Conservation (phyloP, 2,329 filamentous ascomycete genomes). For the Paecilomyces sp. region DNA sequence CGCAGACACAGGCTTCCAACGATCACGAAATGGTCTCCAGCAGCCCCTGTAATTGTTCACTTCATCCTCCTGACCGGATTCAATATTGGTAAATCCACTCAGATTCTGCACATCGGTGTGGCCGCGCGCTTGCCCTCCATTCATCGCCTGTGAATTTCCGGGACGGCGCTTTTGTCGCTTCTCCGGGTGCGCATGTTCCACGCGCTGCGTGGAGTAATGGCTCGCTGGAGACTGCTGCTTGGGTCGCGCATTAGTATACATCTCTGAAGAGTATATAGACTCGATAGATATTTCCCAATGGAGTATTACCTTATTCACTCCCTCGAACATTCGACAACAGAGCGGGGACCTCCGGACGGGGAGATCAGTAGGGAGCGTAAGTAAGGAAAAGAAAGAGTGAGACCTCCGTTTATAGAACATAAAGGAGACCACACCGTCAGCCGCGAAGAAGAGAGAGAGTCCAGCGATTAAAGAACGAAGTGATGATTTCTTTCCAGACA, state of each 20-base stretch:
- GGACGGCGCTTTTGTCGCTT: slow-evolving; percentile 1
- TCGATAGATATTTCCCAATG: not conserved
- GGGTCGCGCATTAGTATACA: not conserved
- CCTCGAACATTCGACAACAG: slow-evolving; percentile 8
- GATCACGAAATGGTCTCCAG: slow-evolving; percentile 14
- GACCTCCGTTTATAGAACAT: not conserved
- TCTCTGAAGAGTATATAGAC: not conserved
- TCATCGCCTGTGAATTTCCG: not conserved
- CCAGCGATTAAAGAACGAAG: not conserved
- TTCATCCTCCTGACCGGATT: not conserved
- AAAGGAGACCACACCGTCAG: not conserved
- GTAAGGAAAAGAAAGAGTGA: slow-evolving; percentile 1
- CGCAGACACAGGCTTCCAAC: slow-evolving; percentile 7
- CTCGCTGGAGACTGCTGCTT: not conserved
- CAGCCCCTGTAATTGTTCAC: slow-evolving; percentile 1
- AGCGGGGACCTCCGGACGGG: not conserved
- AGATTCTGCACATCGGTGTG: not conserved
- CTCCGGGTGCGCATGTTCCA: not conserved
- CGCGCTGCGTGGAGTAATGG: not conserved
- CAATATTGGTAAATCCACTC: not conserved
- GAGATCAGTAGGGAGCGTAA: not conserved
- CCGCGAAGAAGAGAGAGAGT: not conserved
- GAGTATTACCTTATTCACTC: slow-evolving; percentile 2
- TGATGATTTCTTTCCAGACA: not conserved
- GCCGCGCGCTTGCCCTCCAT: not conserved